Base-by-base conservation (phyloP, 495 filamentous ascomycete species). In the Friedmanniomyces simplex region DNA sequence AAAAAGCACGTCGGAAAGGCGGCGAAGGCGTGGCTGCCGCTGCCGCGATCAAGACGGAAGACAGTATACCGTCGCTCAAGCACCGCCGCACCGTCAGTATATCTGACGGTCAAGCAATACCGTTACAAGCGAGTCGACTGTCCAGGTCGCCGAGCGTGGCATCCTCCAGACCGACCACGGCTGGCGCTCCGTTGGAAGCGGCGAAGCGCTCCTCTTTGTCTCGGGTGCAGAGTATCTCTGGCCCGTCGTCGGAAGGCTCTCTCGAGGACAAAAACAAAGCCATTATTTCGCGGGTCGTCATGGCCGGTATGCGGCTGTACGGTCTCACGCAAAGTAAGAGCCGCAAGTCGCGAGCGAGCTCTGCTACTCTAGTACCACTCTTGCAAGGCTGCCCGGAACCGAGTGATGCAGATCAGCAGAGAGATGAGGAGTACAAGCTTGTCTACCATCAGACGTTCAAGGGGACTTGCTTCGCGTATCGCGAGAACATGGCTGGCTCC, bases 381-480 rank as follows among this genome's bases (percentile, higher is more conserved):
- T 3, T 49, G 20, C 3, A 26, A 49, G 13, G 46, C 46, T 49
- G 24, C 46, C 25, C 10, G 28, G 28, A 32, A 32, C 28, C 28
- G 28, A 10, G 10, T 10, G 53, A 55, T 8, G 47, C 36, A 1
- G 54, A 49, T 2, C 32, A 52, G 25, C 22, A 34, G 34, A 39
- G 42, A 20, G 61, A 60, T 39, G 81, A 83, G 60, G 80, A 83
- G 48, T 85, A 81, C 66, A 85, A 84, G 64, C 62, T 76, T 10
- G 76, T 84, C 68, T 85, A 85, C 52, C 82, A 85, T 59, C 80
- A 82, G 48, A 81, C 79, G 0, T 84, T 77, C 59, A 83, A 82
- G 57, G 77, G 79, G 20, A 75, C 79, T 0, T 75, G 73, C 21
- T 82, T 84, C 63, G 77, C 80, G 5, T 73, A 84, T 25, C 72